Conservation (phyloP, 148 eudicot genomes). For the Vaccinium macrocarpon region DNA sequence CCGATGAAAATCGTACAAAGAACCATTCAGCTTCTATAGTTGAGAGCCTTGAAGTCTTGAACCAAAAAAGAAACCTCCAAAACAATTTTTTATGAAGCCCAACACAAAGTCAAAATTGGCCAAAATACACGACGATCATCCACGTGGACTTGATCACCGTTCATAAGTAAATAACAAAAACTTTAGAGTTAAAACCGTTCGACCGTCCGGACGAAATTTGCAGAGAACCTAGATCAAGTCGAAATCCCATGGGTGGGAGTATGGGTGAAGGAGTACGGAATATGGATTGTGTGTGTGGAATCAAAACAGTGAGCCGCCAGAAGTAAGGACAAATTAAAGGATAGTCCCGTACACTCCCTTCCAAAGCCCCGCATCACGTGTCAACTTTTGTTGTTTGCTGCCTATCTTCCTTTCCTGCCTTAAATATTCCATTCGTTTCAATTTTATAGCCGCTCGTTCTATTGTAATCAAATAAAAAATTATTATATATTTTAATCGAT, state of each 20-base stretch:
- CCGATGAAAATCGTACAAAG: not conserved
- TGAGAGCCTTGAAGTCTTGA: not conserved
- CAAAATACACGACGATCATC: not conserved
- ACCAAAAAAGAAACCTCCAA: not conserved
- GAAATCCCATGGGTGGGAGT: not conserved
- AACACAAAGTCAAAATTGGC: not conserved
- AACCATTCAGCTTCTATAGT: too few relatives aligned
- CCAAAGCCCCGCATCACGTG: slow-evolving; percentile 13
- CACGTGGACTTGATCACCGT: not conserved
- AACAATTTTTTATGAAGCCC: not conserved
- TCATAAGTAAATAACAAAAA: too few relatives aligned
- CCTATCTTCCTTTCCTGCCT: too few relatives aligned
- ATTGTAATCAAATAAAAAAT: too few relatives aligned
- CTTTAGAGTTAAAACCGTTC: not conserved
- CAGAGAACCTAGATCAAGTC: not conserved
- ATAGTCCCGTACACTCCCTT: slow-evolving; percentile 10
- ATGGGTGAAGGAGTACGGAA: not conserved
- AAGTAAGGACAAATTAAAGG: slow-evolving; percentile 7
- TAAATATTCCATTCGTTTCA: too few relatives aligned
- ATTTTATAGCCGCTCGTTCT: too few relatives aligned
- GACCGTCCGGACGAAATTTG: not conserved
- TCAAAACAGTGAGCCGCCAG: slow-evolving; percentile 5
- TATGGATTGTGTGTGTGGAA: too few relatives aligned
- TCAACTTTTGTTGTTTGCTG: slow-evolving; percentile 8
- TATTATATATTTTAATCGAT: too few relatives aligned